Base-by-base conservation (phyloP, 179 eudicot species). In the Nepenthes alata region DNA sequence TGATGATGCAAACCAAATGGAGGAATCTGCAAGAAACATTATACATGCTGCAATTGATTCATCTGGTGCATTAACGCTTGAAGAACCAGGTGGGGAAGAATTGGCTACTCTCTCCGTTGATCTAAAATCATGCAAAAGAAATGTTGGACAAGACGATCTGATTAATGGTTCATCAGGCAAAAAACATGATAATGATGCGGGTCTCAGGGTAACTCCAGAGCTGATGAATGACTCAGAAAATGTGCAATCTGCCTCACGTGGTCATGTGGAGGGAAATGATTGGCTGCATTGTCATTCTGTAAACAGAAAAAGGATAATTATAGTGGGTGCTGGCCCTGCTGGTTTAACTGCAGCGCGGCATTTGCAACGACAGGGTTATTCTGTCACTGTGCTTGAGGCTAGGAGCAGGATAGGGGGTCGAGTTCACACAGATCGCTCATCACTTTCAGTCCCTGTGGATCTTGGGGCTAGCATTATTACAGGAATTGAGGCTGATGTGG, bases 381-480 rank as follows among this genome's bases (percentile, higher is more conserved):
- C 72, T 57, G 97, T 91, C 62, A 75, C 71, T 50, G 80, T 94
- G 55, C 91, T 94, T 59, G 99, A 94, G 82, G 99, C 91, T 37
- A 84, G 97, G 72, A 65, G 74, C 70, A 84, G 99, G 76, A 70
- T 91, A 47, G 99, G 99, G 35, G 99, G 99, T 51, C 97, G 99
- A 34, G 95, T 94, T 64, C 80, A 81, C 71, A 94, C 99, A 6
- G 97, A 94, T 57, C 83, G 62, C 16, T 82, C 88, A 39, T 94
- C 99, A 68, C 93, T 90, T 58, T 91, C 96, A 14, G 99, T 94
- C 73, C 97, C 99, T 35, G 99, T 94, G 67, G 99, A 94, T 74
- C 97, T 94, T 72, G 99, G 99, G 59, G 99, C 99, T 59, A 94
- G 99, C 74, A 94, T 94, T 69, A 94, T 94, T 68, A 94, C 99